Base-by-base conservation (phyloP, 768 basidiomycete genomes). In the Suillus luteus region DNA sequence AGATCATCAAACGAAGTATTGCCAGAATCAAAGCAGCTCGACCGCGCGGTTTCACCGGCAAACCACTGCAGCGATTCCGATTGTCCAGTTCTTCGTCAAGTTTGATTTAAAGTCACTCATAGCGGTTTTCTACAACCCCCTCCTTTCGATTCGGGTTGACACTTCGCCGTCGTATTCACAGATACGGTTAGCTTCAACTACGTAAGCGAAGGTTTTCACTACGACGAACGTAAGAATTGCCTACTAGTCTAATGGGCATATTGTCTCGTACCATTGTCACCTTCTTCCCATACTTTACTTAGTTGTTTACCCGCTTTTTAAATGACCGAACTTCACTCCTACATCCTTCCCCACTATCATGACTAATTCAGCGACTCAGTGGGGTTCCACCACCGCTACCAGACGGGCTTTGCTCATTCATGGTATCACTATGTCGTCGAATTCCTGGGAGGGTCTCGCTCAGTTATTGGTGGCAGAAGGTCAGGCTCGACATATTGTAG, bases 381-480 rank as follows among this genome's bases (percentile, higher is more conserved):
- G 63, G 63, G 60, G 63, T 22, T 54, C 59, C 2, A 52, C 60
- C 5, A 11, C 52, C 11, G 37, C 63, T 38, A 22, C 35, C 27
- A 64, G 61, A 55, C 63, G 49, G n/a, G 60, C 63, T 27, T 40
- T 64, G 14, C 63, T 64, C 49, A 64, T 64, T 19, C 63, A 64
- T 61, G 63, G 63, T 8, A 33, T 64, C 10, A 41, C 46, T n/a
- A 54, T 61, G 35, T 31, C 59, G n/a, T 64, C 63, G 15, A 35
- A 40, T n/a, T 54, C 48, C 37, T 64, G 63, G 60, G 44, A 62
- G 41, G 60, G 63, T 33, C 31, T 64, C 17, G 63, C 63, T 10
- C 48, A 62, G 51, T 14, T 40, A 19, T 54, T 64, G 33, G 60
- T n/a, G 27, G 63, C n/a, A 24, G 48, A 62, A 27, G 63, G 63